Conservation (phyloP, 768 basidiomycete genomes). For the Gymnopilus junonius region DNA sequence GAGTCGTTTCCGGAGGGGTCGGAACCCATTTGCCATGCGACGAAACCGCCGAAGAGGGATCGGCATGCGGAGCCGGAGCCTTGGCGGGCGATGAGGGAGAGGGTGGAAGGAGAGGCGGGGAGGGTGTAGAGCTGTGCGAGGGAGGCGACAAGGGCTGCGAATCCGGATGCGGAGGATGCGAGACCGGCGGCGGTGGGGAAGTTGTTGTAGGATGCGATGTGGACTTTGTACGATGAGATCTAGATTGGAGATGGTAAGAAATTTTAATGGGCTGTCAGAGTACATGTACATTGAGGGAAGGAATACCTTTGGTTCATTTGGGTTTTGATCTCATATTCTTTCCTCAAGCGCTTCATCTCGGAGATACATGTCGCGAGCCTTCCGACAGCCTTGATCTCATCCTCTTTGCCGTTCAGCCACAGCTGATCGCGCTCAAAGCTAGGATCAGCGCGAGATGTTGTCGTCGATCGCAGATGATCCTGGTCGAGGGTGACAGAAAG, state of each 20-base stretch:
- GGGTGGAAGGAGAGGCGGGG: constrained; percentile 73
- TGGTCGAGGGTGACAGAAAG: constrained; percentile 98
- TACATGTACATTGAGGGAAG: constrained; percentile 10
- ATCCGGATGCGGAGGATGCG: constrained; percentile 96
- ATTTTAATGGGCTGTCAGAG: constrained; percentile 9
- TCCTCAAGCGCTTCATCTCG: constrained; percentile 83
- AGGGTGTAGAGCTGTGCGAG: constrained; percentile 87
- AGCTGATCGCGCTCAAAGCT: constrained; percentile 77
- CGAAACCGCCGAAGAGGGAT: constrained; percentile 96
- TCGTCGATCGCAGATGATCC: constrained; percentile 93
- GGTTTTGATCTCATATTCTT: constrained; percentile 65
- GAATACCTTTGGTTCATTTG: constrained; percentile 67
- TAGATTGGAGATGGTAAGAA: constrained; percentile 28
- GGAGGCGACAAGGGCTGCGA: constrained; percentile 92
- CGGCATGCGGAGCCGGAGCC: constrained; percentile 98
- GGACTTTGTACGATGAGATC: constrained; percentile 76
- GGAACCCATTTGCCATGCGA: constrained; percentile 88
- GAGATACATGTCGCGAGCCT: constrained; percentile 83
- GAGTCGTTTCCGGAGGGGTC: constrained; percentile 79
- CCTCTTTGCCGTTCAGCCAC: constrained; percentile 95
- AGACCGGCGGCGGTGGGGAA: constrained; percentile 99
- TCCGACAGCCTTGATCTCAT: constrained; percentile 83
- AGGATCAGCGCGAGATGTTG: constrained; percentile 85
- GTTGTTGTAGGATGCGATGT: constrained; percentile 96
- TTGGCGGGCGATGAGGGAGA: constrained; percentile 94